Conservation (phyloP, 2,329 filamentous ascomycete genomes). For the Aspergillus pseudotamarii region DNA sequence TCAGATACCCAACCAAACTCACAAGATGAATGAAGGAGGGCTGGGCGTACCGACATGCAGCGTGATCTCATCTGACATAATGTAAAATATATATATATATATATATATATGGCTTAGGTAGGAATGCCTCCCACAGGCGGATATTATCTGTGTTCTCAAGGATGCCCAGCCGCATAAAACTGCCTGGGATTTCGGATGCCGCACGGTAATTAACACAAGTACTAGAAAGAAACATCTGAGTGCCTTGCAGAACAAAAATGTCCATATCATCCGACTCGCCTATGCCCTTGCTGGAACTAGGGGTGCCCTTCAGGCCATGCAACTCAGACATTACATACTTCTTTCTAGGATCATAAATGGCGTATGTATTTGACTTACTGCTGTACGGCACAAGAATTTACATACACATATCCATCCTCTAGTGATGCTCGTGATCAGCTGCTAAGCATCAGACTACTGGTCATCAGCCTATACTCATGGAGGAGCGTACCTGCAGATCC, state of each 20-base stretch:
- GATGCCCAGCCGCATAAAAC: neutral
- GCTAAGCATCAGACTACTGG: neutral
- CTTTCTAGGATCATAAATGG: neutral
- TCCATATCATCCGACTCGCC: neutral
- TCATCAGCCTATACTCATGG: neutral
- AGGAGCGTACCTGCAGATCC: neutral
- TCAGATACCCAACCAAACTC: too few relatives aligned
- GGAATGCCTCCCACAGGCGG: neutral
- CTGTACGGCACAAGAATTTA: neutral
- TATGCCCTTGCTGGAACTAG: slow-evolving; percentile 1
- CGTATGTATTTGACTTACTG: neutral
- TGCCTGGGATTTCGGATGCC: neutral
- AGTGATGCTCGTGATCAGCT: neutral
- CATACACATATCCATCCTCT: neutral
- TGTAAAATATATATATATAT: too few relatives aligned
- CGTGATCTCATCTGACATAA: neutral
- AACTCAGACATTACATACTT: neutral
- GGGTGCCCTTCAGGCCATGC: neutral
- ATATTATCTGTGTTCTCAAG: neutral
- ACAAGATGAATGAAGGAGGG: neutral
- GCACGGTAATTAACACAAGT: neutral
- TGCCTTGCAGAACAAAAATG: neutral
- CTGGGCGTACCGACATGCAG: neutral
- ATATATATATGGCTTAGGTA: too few relatives aligned
- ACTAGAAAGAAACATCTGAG: too few relatives aligned